These are phyloP conservation scores for Ganoderma meredithae DNA, from an alignment of 1,284 basidiomycete genomes.

Conservation along the genomic window DNA sequence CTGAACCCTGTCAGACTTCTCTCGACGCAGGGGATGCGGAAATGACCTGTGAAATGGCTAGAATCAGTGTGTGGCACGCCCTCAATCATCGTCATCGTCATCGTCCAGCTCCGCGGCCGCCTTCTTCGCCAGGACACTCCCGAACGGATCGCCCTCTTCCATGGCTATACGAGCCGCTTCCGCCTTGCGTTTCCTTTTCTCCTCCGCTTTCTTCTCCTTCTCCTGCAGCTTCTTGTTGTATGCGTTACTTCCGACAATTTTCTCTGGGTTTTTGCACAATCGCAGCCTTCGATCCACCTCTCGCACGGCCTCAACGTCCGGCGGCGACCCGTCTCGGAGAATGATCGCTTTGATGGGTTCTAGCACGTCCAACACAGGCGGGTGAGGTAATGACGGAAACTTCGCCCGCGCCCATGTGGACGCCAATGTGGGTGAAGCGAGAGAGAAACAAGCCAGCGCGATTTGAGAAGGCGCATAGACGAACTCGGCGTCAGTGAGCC, in stretches of 20 bases:
- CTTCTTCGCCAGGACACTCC: conserved; percentile 52
- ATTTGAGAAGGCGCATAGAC: conserved; percentile 95
- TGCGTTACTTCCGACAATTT: conserved; percentile 85
- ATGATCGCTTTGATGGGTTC: conserved; percentile 68
- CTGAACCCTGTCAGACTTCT: conserved; percentile 6
- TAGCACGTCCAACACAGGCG: conserved; percentile 47
- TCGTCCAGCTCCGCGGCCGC: conserved; percentile 59
- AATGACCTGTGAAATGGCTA: conserved; percentile 1
- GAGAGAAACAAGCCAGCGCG: conserved; percentile 83
- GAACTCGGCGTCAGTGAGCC: conserved; percentile 92
- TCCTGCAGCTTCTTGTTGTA: conserved; percentile 72
- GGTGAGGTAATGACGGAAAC: conserved; percentile 38
- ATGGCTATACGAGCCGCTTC: conserved; percentile 58
- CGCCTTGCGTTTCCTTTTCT: conserved; percentile 73
- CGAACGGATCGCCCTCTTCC: conserved; percentile 72
- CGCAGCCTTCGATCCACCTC: conserved; percentile 87
- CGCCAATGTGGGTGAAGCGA: conserved; percentile 69
- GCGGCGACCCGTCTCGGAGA: conserved; percentile 59
- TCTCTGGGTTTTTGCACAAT: conserved; percentile 93
- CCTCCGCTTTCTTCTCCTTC: conserved; percentile 68
- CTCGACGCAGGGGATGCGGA: not conserved
- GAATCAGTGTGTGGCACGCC: not conserved
- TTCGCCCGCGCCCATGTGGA: conserved; percentile 71
- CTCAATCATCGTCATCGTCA: conserved; percentile 40
- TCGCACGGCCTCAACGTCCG: conserved; percentile 84